These are phyloP conservation scores for Coniferiporia weirii DNA, from an alignment of 1,284 basidiomycete genomes.

Conservation along the genomic window DNA sequence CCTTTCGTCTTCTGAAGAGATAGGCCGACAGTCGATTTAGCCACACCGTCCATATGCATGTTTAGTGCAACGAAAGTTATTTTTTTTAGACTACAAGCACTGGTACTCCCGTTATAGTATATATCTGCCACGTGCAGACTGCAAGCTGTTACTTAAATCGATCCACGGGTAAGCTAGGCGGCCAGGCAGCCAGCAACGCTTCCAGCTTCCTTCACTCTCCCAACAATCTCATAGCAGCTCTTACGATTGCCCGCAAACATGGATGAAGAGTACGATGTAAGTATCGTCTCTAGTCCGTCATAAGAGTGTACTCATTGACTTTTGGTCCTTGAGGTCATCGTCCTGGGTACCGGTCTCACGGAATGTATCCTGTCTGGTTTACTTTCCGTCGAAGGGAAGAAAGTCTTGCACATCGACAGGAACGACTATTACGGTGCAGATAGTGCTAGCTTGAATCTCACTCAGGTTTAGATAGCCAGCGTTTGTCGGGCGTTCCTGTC, in stretches of 20 bases:
- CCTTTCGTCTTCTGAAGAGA: background rate
- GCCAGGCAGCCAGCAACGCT: background rate
- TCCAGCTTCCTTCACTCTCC: background rate
- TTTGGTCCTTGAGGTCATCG: conserved; percentile 64
- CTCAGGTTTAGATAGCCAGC: conserved; percentile 61
- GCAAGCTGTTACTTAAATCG: conserved; percentile 8
- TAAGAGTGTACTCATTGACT: conserved; percentile 20
- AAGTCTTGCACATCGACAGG: conserved; percentile 99
- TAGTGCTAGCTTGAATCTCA: conserved; percentile 94
- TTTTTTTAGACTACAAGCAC: no score
- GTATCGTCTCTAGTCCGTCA: conserved; percentile 22
- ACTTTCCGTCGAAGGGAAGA: conserved; percentile 98
- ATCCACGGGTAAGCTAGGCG: background rate
- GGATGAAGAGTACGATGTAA: conserved; percentile 89
- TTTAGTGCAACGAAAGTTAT: no score
- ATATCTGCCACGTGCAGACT: background rate
- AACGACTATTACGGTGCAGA: conserved; percentile 99
- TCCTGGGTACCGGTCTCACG: conserved; percentile 93
- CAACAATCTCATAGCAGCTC: background rate
- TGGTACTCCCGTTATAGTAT: background rate
- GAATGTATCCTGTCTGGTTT: conserved; percentile 97
- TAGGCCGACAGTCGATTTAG: background rate
- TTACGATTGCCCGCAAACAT: conserved; percentile 26
- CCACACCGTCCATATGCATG: conserved; percentile 1
- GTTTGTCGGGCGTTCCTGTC: conserved; percentile 15